These are phyloP conservation scores for Globisporangium paroecandrum DNA, from an alignment of 352 stramenopile species.

Conservation along the genomic window DNA sequence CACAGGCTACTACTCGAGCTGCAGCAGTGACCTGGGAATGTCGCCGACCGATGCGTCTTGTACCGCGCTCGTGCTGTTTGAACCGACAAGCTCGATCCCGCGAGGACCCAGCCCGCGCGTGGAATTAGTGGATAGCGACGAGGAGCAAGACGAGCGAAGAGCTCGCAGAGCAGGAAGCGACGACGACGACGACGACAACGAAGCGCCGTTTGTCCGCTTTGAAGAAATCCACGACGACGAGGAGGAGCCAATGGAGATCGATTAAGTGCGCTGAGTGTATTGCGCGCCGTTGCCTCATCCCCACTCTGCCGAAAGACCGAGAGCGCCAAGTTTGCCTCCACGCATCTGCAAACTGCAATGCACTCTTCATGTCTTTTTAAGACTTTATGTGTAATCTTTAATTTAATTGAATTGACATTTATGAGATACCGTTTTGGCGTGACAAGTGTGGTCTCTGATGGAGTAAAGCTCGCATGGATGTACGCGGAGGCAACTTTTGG, in stretches of 20 bases:
- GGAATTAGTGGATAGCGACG: slow-evolving; percentile 51
- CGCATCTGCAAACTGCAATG: too few relatives aligned
- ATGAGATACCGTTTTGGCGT: too few relatives aligned
- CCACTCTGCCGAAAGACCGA: not conserved
- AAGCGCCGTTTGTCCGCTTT: slow-evolving; percentile 55
- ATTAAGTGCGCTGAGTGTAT: slow-evolving; percentile 27
- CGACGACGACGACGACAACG: slow-evolving; percentile 11
- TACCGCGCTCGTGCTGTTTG: slow-evolving; percentile 59
- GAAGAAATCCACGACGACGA: slow-evolving; percentile 69
- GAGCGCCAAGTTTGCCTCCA: too few relatives aligned
- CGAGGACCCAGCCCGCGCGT: slow-evolving; percentile 29
- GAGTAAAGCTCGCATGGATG: too few relatives aligned
- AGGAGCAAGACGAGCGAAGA: slow-evolving; percentile 23
- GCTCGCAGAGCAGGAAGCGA: slow-evolving; percentile 15
- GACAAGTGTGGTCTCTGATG: too few relatives aligned
- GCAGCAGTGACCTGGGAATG: slow-evolving; percentile 16
- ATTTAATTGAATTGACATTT: not conserved
- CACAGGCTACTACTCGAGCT: not conserved
- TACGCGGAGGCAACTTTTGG: too few relatives aligned
- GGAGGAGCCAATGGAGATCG: slow-evolving; percentile 68
- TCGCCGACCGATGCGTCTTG: slow-evolving; percentile 27
- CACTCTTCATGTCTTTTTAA: not conserved
- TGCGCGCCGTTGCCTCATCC: not conserved
- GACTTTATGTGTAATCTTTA: not conserved
- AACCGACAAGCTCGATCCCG: slow-evolving; percentile 32